Evolutionary conservation across 2,329 filamentous ascomycete species (phyloP).

Genomic region (Colletotrichum sp.): DNA sequence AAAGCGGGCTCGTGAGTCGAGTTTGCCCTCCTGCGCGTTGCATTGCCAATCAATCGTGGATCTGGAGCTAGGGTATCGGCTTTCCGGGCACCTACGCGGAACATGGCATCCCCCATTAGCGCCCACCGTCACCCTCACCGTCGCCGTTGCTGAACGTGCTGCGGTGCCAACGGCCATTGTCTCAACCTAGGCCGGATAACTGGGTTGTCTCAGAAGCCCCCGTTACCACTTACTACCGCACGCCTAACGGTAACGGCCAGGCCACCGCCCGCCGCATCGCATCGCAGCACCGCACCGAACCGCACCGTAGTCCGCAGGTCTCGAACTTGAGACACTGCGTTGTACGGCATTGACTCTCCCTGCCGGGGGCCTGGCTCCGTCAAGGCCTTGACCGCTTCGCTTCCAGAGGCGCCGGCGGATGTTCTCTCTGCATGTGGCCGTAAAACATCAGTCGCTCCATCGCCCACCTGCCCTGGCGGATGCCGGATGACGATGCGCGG

Average conservation of each 20-base stretch:
- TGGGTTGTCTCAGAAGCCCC: constrained; percentile 13
- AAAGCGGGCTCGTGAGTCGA: background rate
- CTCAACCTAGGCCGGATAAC: constrained; percentile 10
- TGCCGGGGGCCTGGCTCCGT: constrained; percentile 7
- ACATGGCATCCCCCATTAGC: background rate
- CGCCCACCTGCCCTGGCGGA: background rate
- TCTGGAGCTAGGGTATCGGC: constrained; percentile 1
- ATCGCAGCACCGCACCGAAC: background rate
- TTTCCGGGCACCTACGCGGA: constrained; percentile 5
- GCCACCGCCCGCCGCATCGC: background rate
- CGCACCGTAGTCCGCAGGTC: background rate
- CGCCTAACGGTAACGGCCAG: background rate
- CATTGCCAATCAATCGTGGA: constrained; percentile 6
- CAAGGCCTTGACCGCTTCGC: background rate
- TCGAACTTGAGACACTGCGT: constrained; percentile 3
- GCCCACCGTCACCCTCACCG: background rate
- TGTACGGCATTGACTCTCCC: constrained; percentile 8
- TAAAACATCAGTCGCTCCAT: background rate
- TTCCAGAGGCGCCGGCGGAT: background rate
- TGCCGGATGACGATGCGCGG: constrained; percentile 1
- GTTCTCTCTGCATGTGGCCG: background rate
- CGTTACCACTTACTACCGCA: background rate
- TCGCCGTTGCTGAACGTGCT: background rate
- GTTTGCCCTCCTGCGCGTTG: background rate
- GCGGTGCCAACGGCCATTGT: background rate